A percentile compares a stretch with the other conserved stretches of the same genome.
These are phyloP conservation scores for Fusarium sp. DNA, from an alignment of 2,329 filamentous ascomycete genomes.

Conservation along the genomic window DNA sequence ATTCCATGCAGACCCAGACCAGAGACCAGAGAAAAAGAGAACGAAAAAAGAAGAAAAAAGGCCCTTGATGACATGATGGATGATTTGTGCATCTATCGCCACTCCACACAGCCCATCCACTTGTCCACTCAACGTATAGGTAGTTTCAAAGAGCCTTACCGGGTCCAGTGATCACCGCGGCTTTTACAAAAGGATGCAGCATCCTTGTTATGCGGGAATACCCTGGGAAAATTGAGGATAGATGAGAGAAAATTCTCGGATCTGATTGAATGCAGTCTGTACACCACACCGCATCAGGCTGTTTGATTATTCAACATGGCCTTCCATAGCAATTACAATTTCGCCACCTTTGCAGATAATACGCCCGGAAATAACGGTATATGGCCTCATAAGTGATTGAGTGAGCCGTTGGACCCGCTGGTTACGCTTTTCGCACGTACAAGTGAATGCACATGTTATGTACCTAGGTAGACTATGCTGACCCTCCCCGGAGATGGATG, in stretches of 20 bases:
- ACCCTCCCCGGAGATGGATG: conserved; percentile 33
- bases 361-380: conserved; percentile 2
- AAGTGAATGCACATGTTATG: conserved; percentile 11
- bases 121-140: conserved; percentile 11
- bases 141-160: conserved; percentile 7
- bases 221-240: conserved; percentile 17
- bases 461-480: neutral
- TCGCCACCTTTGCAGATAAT: neutral
- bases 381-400: neutral
- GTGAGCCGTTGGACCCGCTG: neutral
- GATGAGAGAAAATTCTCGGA: conserved; percentile 10
- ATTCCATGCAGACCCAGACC: conserved; percentile 12
- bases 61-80: conserved; percentile 16
- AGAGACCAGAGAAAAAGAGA: conserved; percentile 11
- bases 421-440: conserved; percentile 8
- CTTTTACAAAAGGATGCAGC: conserved; percentile 8
- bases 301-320: neutral
- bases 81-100: conserved; percentile 17
- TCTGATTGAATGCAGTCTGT: neutral
- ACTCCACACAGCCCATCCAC: conserved; percentile 17
- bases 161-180: conserved; percentile 33
- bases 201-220: conserved; percentile 21
- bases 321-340: neutral
- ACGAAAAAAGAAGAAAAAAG: conserved; percentile 2
- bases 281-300: neutral